Evolutionary conservation across 805 yeast genomes (phyloP), one percentile per base, ranked within the genome.

Genomic region (Crinitomyces ghanaensis): DNA sequence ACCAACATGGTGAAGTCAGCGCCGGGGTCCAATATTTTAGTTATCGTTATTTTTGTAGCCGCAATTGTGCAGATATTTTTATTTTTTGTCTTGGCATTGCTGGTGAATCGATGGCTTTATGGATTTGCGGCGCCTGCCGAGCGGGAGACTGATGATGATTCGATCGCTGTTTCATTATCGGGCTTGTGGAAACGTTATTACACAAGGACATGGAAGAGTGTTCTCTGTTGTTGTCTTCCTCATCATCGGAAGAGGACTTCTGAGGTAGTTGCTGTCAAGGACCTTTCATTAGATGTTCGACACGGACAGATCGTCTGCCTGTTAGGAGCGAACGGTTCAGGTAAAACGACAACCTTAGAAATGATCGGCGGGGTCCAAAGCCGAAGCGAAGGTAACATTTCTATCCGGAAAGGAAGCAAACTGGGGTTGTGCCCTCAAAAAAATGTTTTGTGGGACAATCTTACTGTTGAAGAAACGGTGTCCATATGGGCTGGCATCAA

Each of bases 321-420:
- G 23, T 44, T 56, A 2, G 60, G 60, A 30, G 55, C 60, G 8
- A 56, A 56, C 41, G 60, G 60, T 4, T 53, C 59, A 4, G 60
- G 60, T n/a, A 56, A 56, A 38, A 56, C 60, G 5, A 56, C 60
- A 3, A 56, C 60, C 15, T 42, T 56, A 22, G 60, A 55, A 26
- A 55, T 56, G 53, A 46, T 56, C 25, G 44, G 60, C 16, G 60
- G 59, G 12, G 45, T 54, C 15, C 59, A 52, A 27, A 28, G 31
- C 3, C 46, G 54, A 3, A 39, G 50, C 11, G 40, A 45, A 6
- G 58, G 58, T 1, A 6, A 35, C 4, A 49, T 53, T 19, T 30
- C 31, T 6, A 42, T 52, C 15, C 28, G 37, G 9, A 42, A 41
- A 4, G 43, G 43, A 4, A 36, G 50, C 18, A 44, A 52, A 24